Evolutionary conservation across 192 early-diverging fungal genomes (phyloP).

Genomic region (Coemansia sp.): DNA sequence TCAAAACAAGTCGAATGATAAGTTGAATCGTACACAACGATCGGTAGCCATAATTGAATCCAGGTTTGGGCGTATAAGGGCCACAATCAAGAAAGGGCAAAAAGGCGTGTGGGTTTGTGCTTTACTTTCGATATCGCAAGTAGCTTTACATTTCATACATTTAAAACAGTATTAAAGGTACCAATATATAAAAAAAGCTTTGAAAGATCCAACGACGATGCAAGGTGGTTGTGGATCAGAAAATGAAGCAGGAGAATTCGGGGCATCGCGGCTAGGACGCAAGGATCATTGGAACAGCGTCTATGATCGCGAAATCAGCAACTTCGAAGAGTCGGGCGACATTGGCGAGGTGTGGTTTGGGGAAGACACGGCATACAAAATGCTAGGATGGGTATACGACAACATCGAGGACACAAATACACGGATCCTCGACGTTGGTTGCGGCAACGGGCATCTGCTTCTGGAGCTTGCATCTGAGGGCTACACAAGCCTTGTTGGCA

Average conservation of each 20-base stretch:
- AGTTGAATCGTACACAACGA: background rate
- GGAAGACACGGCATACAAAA: conserved; percentile 76
- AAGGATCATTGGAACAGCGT: conserved; percentile 76
- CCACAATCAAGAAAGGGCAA: background rate
- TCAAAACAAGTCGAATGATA: background rate
- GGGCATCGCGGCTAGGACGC: conserved; percentile 45
- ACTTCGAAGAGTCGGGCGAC: conserved; percentile 81
- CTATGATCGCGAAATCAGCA: conserved; percentile 76
- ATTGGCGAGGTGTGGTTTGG: conserved; percentile 95
- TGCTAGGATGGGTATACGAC: conserved; percentile 81
- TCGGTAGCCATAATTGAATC: background rate
- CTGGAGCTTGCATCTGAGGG: conserved; percentile 70
- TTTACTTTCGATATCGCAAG: background rate
- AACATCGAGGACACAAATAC: conserved; percentile 26
- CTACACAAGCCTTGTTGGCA: conserved; percentile 72
- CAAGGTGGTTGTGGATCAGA: background rate
- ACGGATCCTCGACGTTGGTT: conserved; percentile 80
- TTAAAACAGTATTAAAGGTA: background rate
- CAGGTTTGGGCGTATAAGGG: background rate
- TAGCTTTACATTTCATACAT: background rate
- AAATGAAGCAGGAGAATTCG: conserved; percentile 9
- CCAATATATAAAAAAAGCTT: background rate
- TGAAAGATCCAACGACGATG: background rate
- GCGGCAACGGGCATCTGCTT: conserved; percentile 90
- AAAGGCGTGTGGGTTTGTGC: background rate